phyloP scores from a whole-genome alignment of 345 rosid species.

The Triadica sebifera region DNA sequence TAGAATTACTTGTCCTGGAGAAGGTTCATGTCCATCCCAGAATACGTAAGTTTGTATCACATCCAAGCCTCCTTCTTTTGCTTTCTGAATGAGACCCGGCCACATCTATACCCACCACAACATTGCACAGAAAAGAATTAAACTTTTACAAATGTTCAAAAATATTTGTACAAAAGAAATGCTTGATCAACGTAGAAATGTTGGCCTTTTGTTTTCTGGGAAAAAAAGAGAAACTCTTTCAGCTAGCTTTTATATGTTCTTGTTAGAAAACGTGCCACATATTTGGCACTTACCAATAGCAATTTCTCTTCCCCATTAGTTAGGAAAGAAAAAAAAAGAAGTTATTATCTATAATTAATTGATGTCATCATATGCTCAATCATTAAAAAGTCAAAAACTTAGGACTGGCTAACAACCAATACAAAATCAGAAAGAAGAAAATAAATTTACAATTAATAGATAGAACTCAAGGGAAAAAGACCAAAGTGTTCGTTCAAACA shows the following conservation, averaged over 20 bases:
- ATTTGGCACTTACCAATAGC: background rate
- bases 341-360: background rate
- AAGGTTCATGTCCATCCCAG: conserved; percentile 95
- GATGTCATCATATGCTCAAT: background rate
- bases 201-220: no score
- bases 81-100: conserved; percentile 85
- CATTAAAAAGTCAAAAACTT: background rate
- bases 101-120: conserved; percentile 61
- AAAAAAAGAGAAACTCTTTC: no score
- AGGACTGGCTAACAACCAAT: background rate
- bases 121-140: background rate
- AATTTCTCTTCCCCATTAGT: conserved; percentile 13
- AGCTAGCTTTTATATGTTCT: no score
- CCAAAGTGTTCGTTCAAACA: conserved; percentile 1
- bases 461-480: background rate
- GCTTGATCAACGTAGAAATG: no score
- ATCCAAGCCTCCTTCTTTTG: conserved; percentile 93
- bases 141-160: background rate
- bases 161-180: background rate
- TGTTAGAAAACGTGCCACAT: background rate
- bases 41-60: conserved; percentile 88
- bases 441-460: background rate
- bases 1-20: conserved; percentile 66
- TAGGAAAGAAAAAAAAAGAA: background rate
- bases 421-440: background rate